phyloP scores from a whole-genome alignment of 257 asterid species.

The Ehretia macrophylla region DNA sequence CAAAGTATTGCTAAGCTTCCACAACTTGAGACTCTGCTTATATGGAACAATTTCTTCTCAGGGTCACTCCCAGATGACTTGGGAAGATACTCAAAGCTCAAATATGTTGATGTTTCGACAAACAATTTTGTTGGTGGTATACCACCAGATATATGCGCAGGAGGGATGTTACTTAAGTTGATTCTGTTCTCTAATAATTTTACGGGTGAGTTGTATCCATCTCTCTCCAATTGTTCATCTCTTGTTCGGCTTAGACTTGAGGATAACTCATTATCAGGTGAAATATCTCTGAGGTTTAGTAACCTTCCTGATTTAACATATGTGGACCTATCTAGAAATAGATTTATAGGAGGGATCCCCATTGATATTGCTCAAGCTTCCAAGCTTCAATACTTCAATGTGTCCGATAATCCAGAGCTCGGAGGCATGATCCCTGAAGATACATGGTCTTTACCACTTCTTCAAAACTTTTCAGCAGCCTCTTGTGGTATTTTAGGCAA shows the following conservation, averaged over 20 bases:
- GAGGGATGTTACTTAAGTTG: constrained; percentile 52
- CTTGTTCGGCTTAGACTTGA: constrained; percentile 86
- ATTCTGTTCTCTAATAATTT: constrained; percentile 83
- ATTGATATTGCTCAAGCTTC: constrained; percentile 42
- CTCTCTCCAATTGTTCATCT: constrained; percentile 78
- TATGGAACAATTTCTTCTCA: constrained; percentile 84
- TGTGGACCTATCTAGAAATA: constrained; percentile 78
- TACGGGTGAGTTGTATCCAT: constrained; percentile 65
- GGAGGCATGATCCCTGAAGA: constrained; percentile 61
- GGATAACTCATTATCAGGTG: constrained; percentile 76
- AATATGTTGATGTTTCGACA: constrained; percentile 81
- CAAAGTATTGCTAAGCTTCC: constrained; percentile 74
- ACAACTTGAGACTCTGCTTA: constrained; percentile 65
- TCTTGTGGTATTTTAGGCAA: constrained; percentile 69
- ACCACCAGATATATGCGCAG: constrained; percentile 65
- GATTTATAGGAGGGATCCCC: constrained; percentile 67
- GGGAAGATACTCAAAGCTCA: constrained; percentile 61
- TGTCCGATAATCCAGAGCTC: constrained; percentile 70
- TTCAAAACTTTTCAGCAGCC: constrained; percentile 72
- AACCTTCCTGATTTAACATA: constrained; percentile 47
- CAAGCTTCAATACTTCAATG: constrained; percentile 59
- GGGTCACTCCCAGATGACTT: constrained; percentile 72
- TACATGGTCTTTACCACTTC: constrained; percentile 53
- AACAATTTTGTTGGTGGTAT: constrained; percentile 60
- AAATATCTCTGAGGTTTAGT: constrained; percentile 52